Percentiles rank a stretch among this genome's conserved stretches.
These are phyloP conservation scores for Phytophthora pistaciae DNA, from an alignment of 352 stramenopile genomes.

Conservation along the genomic window DNA sequence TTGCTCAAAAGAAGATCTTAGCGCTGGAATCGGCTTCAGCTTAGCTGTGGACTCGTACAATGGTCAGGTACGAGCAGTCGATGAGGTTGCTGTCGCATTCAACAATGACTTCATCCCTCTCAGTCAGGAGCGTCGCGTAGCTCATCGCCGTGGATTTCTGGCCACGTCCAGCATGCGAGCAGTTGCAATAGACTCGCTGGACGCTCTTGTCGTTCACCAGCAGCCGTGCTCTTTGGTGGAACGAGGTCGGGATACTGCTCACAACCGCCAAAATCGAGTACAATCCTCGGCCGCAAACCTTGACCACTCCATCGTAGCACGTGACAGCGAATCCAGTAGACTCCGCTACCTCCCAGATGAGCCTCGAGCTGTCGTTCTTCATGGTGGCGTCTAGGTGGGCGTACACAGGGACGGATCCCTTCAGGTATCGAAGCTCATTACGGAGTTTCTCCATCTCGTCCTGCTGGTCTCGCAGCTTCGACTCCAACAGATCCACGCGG, in stretches of 20 bases:
- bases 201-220: not conserved
- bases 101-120: not conserved
- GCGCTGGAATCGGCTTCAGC: too few relatives aligned
- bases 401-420: too few relatives aligned
- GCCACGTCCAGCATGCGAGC: not conserved
- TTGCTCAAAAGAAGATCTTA: too few relatives aligned
- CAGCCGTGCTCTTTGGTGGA: not conserved
- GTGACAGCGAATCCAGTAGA: not conserved
- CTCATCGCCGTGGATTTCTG: not conserved
- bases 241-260: not conserved
- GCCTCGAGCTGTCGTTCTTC: too few relatives aligned
- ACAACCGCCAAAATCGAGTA: not conserved
- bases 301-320: not conserved
- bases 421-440: too few relatives aligned
- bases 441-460: slow-evolving; percentile 1
- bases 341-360: too few relatives aligned
- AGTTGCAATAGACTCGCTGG: not conserved
- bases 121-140: not conserved
- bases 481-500: slow-evolving; percentile 13
- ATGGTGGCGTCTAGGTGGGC: too few relatives aligned
- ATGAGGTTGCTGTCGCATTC: not conserved
- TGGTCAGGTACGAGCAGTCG: not conserved
- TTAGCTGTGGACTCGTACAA: not conserved
- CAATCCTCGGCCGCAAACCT: not conserved
- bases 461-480: slow-evolving; percentile 10